Evolutionary conservation across 2,329 filamentous ascomycete species (phyloP), one percentile per base, ranked within the genome.

Genomic region (Tolypocladium ovalisporum): DNA sequence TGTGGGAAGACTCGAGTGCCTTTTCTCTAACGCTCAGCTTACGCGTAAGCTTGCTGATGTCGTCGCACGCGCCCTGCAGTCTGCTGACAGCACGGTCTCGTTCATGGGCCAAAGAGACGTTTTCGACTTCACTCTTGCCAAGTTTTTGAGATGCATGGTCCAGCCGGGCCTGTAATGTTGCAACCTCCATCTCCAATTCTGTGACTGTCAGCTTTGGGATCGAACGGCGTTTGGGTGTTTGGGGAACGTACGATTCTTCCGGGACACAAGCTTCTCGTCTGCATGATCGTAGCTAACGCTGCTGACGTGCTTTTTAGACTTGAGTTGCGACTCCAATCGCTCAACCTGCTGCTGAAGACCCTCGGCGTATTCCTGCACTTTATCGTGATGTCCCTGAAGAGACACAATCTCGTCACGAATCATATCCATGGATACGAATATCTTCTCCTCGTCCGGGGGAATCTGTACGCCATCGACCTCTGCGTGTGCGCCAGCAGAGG

Each of bases 11-110:
- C 52, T 74, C 72, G 10, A 78, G 62, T 57, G 76, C 74, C 60
- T 72, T 75, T 57, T 75, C 71, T 56, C 71, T 73, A 27, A 66
- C 64, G 54, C 70, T 74, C 19, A 77, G 63, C 62, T 75, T 75
- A 24, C 72, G 68, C 39, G 75, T 76, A 32, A 77, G 71, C 58
- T 77, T 76, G 62, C 76, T 81, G 62, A 82, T 80, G 37, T 80
- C 82, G 52, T 79, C 76, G 44, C 81, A 85, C 5, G 84, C 84
- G 54, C 83, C 77, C 34, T 81, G 80, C 7, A 86, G 75, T 63
- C 86, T 85, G 55, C 78, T 78, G 54, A 87, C 75, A 40, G 86
- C 80, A 52, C 83, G 82, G 62, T 89, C 85, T 35, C 84, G 80
- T 68, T 89, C 87, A 35, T 81, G 77, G 3, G 78, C 76, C 47